Evolutionary conservation across 1,284 basidiomycete genomes (phyloP).

Genomic region (Ganoderma lingzhi): DNA sequence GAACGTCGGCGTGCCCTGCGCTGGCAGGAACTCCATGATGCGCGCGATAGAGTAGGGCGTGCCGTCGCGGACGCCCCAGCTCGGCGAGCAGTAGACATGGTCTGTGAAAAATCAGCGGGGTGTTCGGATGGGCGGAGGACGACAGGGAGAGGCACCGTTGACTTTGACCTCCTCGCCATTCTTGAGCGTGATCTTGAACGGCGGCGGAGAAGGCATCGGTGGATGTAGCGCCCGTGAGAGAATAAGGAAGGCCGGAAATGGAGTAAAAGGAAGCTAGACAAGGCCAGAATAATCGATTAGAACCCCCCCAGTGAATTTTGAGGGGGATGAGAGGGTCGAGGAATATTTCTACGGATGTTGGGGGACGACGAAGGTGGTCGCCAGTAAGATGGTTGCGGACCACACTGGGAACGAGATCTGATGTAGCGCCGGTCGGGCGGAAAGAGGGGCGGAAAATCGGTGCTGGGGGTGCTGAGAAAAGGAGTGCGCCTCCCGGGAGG

Average conservation of each 20-base stretch:
- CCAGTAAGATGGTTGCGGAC: slow-evolving; percentile 3
- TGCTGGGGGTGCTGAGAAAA: slow-evolving; percentile 6
- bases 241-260: slow-evolving; percentile 13
- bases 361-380: slow-evolving; percentile 2
- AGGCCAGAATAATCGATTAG: slow-evolving; percentile 3
- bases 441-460: slow-evolving; percentile 11
- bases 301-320: neutral
- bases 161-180: slow-evolving; percentile 83
- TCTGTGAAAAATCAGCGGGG: slow-evolving; percentile 63
- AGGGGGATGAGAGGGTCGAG: neutral
- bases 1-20: slow-evolving; percentile 62
- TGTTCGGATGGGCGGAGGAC: neutral
- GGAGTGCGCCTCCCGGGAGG: slow-evolving; percentile 7
- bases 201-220: slow-evolving; percentile 26
- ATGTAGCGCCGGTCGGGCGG: slow-evolving; percentile 9
- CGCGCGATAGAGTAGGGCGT: slow-evolving; percentile 93
- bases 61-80: slow-evolving; percentile 90
- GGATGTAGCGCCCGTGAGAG: slow-evolving; percentile 24
- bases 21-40: slow-evolving; percentile 95
- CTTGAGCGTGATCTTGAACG: slow-evolving; percentile 60
- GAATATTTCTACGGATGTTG: slow-evolving; percentile 12
- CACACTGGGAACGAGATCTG: slow-evolving; percentile 6
- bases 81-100: slow-evolving; percentile 94
- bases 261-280: slow-evolving; percentile 9
- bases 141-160: slow-evolving; percentile 64